phyloP scores from a whole-genome alignment of 495 filamentous ascomycete species.

The Aspergillus heteromorphus region DNA sequence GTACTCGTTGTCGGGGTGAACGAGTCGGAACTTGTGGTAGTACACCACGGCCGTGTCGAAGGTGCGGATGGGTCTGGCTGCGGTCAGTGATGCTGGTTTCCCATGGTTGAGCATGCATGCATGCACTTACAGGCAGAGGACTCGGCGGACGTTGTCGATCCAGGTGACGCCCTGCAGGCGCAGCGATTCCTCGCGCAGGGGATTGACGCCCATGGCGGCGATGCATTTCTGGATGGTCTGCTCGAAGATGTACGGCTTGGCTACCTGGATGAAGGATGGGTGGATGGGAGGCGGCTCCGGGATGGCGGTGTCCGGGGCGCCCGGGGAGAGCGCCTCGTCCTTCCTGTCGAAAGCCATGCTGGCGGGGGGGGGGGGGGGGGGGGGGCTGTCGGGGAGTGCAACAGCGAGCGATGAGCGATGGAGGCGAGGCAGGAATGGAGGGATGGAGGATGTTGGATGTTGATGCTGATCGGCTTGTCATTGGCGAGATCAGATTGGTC shows the following conservation, averaged over 20 bases:
- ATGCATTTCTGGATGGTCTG: slow-evolving; percentile 55
- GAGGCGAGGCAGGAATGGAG: slow-evolving; percentile 5
- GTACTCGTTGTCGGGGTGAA: slow-evolving; percentile 70
- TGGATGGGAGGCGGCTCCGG: slow-evolving; percentile 50
- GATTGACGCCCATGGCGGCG: slow-evolving; percentile 46
- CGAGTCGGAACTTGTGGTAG: slow-evolving; percentile 83
- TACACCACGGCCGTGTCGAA: slow-evolving; percentile 80
- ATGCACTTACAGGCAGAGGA: slow-evolving; percentile 58
- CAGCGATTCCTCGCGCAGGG: slow-evolving; percentile 60
- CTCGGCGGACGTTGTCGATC: slow-evolving; percentile 72
- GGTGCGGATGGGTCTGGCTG: slow-evolving; percentile 67
- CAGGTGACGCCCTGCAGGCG: slow-evolving; percentile 73
- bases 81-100: not conserved
- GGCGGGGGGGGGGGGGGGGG: not conserved
- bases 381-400: not conserved
- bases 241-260: slow-evolving; percentile 63
- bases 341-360: slow-evolving; percentile 23
- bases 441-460: not conserved
- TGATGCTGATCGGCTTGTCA: not conserved
- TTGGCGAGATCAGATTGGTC: not conserved
- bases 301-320: slow-evolving; percentile 10
- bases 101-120: not conserved
- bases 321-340: slow-evolving; percentile 12
- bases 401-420: not conserved
- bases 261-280: slow-evolving; percentile 66